Evolutionary conservation across 129 eudicot species (phyloP), one percentile per base, ranked within the genome.

Genomic region (Escallonia herrerae): DNA sequence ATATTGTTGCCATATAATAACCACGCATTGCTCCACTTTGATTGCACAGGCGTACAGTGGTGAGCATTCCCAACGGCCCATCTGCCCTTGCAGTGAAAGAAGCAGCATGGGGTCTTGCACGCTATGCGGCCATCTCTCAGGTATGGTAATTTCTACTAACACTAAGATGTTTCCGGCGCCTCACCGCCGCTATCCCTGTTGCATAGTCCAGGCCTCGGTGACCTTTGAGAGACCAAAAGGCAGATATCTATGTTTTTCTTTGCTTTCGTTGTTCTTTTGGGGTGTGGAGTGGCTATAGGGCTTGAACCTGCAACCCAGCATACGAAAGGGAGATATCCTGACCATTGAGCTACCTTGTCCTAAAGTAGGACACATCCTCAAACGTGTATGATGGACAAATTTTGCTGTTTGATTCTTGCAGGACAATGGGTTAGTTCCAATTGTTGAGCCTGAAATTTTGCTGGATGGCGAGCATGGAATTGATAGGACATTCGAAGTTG

Each of bases 21-120:
- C 9, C 9, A 5, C 49, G 49, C 9, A 45, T 8, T 8, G 6
- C 9, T 45, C 9, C 2, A 45, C 5, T 51, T 40, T 66, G 57
- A 75, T 65, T 15, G 47, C 64, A 40, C 68, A 84, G 95, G 95
- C 91, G 95, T 52, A 82, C 95, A 0, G 95, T 87, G 63, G 95
- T 87, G 82, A 84, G 91, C 88, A 84, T 87, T 63, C 91, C 95
- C 58, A 87, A 87, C n/a, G 95, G 95, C 37, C 95, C 95, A 7
- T 72, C 91, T 62, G 95, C 85, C 15, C 91, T 87, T 62, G 95
- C 95, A 3, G 95, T 87, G 66, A 87, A 87, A 82, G 95, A 87
- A 79, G 95, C 95, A 12, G 95, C 95, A 38, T 87, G 95, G 95
- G 95, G 91, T 71, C 79, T 87, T 44, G 95, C 95, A 58, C 85